Conservation (phyloP, 1,284 basidiomycete genomes). For the Cryptococcus depauperatus region DNA sequence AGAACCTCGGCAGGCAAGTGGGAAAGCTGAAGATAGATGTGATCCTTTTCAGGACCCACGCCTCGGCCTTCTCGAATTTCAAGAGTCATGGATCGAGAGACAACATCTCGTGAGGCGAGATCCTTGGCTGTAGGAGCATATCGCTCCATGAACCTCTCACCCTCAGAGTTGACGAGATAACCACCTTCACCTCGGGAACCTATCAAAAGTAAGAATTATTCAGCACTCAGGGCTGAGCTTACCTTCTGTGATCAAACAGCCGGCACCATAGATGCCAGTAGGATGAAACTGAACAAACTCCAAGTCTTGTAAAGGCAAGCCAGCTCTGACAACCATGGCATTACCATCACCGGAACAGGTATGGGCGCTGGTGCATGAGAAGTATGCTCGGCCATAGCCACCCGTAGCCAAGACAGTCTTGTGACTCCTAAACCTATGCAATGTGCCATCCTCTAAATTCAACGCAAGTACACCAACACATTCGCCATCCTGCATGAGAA, state of each 20-base stretch:
- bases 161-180: conserved; percentile 96
- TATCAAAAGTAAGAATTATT: conserved; percentile 31
- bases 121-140: conserved; percentile 99
- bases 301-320: conserved; percentile 90
- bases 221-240: conserved; percentile 12
- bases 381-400: conserved; percentile 97
- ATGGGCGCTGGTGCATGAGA: conserved; percentile 97
- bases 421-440: conserved; percentile 97
- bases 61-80: conserved; percentile 99
- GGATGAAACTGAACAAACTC: conserved; percentile 99
- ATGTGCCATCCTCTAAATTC: conserved; percentile 99
- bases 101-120: conserved; percentile 97
- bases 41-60: conserved; percentile 97
- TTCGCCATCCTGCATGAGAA: conserved; percentile 98
- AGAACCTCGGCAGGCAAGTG: conserved; percentile 94
- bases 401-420: conserved; percentile 98
- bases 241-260: conserved; percentile 98
- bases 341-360: conserved; percentile 99
- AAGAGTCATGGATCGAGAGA: conserved; percentile 97
- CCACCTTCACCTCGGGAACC: conserved; percentile 99
- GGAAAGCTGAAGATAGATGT: conserved; percentile 93
- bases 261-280: conserved; percentile 98
- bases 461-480: conserved; percentile 98
- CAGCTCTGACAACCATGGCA: conserved; percentile 95
- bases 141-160: conserved; percentile 99